Percentiles rank a stretch among this genome's conserved stretches.
phyloP scores from a whole-genome alignment of 1,284 basidiomycete genomes.

The Abortiporus biennis region DNA sequence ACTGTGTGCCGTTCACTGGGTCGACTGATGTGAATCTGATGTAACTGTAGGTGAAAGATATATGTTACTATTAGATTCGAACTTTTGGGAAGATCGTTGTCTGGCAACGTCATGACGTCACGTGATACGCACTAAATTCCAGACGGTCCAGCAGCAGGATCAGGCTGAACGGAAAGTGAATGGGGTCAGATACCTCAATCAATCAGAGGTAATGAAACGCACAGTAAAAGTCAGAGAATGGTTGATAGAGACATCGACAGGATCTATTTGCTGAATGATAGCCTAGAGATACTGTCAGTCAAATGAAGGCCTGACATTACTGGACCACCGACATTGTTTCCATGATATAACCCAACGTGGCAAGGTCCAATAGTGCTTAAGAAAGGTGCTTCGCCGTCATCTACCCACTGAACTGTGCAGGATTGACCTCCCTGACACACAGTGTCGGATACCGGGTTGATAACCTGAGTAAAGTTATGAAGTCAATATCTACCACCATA shows the following conservation, averaged over 20 bases:
- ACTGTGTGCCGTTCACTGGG: slow-evolving; percentile 30
- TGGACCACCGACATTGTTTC: slow-evolving; percentile 35
- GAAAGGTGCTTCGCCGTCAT: slow-evolving; percentile 50
- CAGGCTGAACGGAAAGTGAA: slow-evolving; percentile 20
- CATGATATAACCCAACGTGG: slow-evolving; percentile 48
- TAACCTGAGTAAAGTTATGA: slow-evolving; percentile 37
- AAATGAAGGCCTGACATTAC: neutral
- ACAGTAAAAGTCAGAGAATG: slow-evolving; percentile 34
- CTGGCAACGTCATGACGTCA: neutral
- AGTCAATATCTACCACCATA: neutral
- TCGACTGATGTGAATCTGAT: slow-evolving; percentile 47
- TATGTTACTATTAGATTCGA: too few species aligned
- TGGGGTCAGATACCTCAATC: neutral
- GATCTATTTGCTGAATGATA: slow-evolving; percentile 42
- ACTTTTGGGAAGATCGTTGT: too few species aligned
- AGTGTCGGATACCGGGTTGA: slow-evolving; percentile 34
- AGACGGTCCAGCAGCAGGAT: slow-evolving; percentile 44
- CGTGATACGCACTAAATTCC: slow-evolving; percentile 41
- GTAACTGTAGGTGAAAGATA: slow-evolving; percentile 35
- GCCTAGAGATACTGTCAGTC: slow-evolving; percentile 26
- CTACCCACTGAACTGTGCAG: slow-evolving; percentile 53
- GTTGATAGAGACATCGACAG: slow-evolving; percentile 30
- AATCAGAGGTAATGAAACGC: slow-evolving; percentile 4
- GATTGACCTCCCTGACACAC: slow-evolving; percentile 44
- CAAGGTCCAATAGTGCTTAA: slow-evolving; percentile 42